Conservation (phyloP, 2,329 filamentous ascomycete genomes). For the Ophioceras dolichostomum region DNA sequence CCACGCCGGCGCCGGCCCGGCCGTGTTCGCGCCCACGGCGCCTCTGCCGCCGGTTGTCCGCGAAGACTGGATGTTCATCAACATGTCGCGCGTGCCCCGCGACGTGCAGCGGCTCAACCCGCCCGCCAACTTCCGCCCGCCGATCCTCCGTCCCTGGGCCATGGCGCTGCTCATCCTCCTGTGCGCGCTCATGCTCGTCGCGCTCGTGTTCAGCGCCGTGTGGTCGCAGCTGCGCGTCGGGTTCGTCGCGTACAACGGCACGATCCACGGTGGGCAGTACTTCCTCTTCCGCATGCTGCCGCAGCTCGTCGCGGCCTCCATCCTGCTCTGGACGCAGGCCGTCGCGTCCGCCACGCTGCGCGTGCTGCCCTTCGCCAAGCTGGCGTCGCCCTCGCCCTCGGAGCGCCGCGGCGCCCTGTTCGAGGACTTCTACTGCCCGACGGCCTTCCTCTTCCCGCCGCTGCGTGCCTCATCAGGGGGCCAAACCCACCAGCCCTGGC, state of each 20-base stretch:
- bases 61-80: slow-evolving; percentile 16
- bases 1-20: slow-evolving; percentile 6
- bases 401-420: slow-evolving; percentile 55
- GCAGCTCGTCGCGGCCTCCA: slow-evolving; percentile 56
- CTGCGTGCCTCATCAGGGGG: too few relatives aligned
- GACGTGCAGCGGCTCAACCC: slow-evolving; percentile 4
- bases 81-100: slow-evolving; percentile 21
- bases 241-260: slow-evolving; percentile 52
- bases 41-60: slow-evolving; percentile 14
- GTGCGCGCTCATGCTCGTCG: slow-evolving; percentile 58
- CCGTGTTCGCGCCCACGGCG: slow-evolving; percentile 2
- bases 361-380: slow-evolving; percentile 63
- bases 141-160: slow-evolving; percentile 54
- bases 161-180: slow-evolving; percentile 48
- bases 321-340: slow-evolving; percentile 68
- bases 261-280: slow-evolving; percentile 61
- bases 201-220: slow-evolving; percentile 59
- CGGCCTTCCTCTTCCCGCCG: slow-evolving; percentile 51
- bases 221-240: slow-evolving; percentile 53
- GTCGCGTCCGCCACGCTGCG: slow-evolving; percentile 65
- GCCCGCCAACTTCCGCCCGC: slow-evolving; percentile 49
- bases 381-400: slow-evolving; percentile 52
- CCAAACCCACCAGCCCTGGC: slow-evolving; percentile 50
- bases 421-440: slow-evolving; percentile 50
- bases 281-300: slow-evolving; percentile 82